Base-by-base conservation (phyloP, 345 rosid genomes). In the Euphorbia pulcherrima region DNA sequence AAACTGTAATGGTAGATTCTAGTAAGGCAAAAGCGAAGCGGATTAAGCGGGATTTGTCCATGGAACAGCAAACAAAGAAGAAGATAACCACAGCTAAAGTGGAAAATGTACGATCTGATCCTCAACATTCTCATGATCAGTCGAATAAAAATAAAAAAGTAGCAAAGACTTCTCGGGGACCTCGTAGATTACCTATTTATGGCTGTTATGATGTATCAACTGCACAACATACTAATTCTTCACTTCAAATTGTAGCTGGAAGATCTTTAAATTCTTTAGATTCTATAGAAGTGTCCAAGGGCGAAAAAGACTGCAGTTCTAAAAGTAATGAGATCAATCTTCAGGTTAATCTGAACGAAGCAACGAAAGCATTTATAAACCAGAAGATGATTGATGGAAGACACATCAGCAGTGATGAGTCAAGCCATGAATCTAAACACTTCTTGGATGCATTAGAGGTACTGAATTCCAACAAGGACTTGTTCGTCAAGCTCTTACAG, bases 361-460 rank as follows among this genome's bases (percentile, higher is more conserved):
- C 82, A 3, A 81, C 86, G 16, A 96, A 89, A 76, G 78, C 81
- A 60, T 82, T 86, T 48, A 78, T 84, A 16, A 78, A 83, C 76
- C 83, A 79, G 4, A 92, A 84, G 76, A 65, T 81, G 44, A 62
- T 28, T 64, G 59, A 83, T 65, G 78, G 80, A 59, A 59, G 64
- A 58, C 47, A 48, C 17, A 39, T 65, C 37, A 53, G 75, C 9
- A 14, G 73, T 55, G 70, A 65, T 21, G 74, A 50, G 65, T 60
- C 48, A 12, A 64, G 68, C 44, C n/a, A 71, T 41, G 76, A 77
- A 72, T 80, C 93, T 16, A 86, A 85, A 72, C 81, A 87, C 61
- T 88, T 92, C 78, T 76, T 82, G 79, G 97, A 86, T 68, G 88
- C 90, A 28, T 74, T 92, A 64, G 82, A 87, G 68, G 71, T 85